phyloP scores from a whole-genome alignment of 306 rosid species.

The Argentina anserina region DNA sequence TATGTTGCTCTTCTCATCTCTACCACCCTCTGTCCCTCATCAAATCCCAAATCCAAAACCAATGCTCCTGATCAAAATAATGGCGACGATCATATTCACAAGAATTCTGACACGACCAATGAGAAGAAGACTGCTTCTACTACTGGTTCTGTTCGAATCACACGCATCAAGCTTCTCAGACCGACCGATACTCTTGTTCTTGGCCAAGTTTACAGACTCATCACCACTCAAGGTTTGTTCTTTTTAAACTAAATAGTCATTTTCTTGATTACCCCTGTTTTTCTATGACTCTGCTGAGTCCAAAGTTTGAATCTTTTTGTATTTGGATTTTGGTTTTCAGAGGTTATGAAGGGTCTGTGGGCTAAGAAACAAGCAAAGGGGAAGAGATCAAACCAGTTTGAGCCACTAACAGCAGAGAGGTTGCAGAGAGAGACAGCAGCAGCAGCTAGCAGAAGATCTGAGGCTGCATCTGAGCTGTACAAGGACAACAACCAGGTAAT shows the following conservation, averaged over 20 bases:
- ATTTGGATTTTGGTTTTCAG: slow-evolving; percentile 30
- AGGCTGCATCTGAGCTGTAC: slow-evolving; percentile 26
- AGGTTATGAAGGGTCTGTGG: slow-evolving; percentile 80
- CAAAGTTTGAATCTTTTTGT: slow-evolving; percentile 2
- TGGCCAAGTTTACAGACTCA: slow-evolving; percentile 92
- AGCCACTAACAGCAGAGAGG: slow-evolving; percentile 35
- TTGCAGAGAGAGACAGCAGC: slow-evolving; percentile 29
- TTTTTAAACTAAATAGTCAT: background rate
- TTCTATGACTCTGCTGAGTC: slow-evolving; percentile 8
- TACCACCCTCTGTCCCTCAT: slow-evolving; percentile 58
- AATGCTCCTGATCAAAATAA: background rate
- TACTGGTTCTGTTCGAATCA: slow-evolving; percentile 58
- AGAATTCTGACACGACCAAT: slow-evolving; percentile 15
- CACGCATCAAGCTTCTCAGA: slow-evolving; percentile 90
- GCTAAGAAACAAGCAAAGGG: slow-evolving; percentile 83
- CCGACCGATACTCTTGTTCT: slow-evolving; percentile 86
- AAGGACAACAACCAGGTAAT: slow-evolving; percentile 52
- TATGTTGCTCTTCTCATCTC: slow-evolving; percentile 96
- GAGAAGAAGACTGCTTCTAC: background rate
- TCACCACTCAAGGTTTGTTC: slow-evolving; percentile 71
- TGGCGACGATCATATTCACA: slow-evolving; percentile 8
- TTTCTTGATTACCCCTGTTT: background rate
- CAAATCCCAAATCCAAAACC: slow-evolving; percentile 23
- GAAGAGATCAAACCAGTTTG: slow-evolving; percentile 49
- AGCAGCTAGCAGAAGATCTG: slow-evolving; percentile 40